A percentile compares a stretch with the other conserved stretches of the same genome.
These are phyloP conservation scores for Penicillium expansum DNA, from an alignment of 2,329 filamentous ascomycete genomes.

Conservation along the genomic window DNA sequence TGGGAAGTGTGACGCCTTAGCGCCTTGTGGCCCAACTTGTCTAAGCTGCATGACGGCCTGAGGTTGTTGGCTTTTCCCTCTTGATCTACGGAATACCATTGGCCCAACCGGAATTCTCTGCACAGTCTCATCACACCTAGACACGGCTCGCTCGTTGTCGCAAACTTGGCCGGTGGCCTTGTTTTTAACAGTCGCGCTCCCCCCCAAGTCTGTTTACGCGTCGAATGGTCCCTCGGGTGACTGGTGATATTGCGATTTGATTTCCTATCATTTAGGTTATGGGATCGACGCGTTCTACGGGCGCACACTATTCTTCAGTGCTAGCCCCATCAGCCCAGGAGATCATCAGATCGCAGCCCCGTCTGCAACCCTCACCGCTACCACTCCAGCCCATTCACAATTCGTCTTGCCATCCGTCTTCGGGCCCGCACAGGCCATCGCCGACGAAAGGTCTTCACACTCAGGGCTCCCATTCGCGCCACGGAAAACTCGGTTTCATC, in stretches of 20 bases:
- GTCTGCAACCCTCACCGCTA: constrained; percentile 54
- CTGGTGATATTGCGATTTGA: constrained; percentile 14
- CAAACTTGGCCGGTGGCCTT: constrained; percentile 11
- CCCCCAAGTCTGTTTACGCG: constrained; percentile 24
- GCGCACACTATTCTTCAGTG: constrained; percentile 61
- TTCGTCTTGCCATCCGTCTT: constrained; percentile 57
- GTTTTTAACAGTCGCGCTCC: constrained; percentile 11
- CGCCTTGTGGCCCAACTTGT: constrained; percentile 29
- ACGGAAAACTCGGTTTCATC: constrained; percentile 61
- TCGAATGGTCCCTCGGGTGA: constrained; percentile 25
- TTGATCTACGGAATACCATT: constrained; percentile 11
- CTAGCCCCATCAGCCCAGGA: constrained; percentile 41
- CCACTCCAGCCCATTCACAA: constrained; percentile 46
- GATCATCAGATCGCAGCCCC: constrained; percentile 34
- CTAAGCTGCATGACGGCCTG: constrained; percentile 24
- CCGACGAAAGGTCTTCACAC: constrained; percentile 64
- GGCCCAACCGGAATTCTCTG: constrained; percentile 17
- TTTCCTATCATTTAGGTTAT: constrained; percentile 26
- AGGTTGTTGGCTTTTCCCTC: constrained; percentile 15
- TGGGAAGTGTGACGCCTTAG: constrained; percentile 21
- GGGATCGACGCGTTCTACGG: constrained; percentile 44
- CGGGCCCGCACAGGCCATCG: constrained; percentile 56
- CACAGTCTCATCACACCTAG: constrained; percentile 12
- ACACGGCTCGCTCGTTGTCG: constrained; percentile 13
- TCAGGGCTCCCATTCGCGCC: constrained; percentile 54